Evolutionary conservation across 2,329 filamentous ascomycete species (phyloP), one percentile per base, ranked within the genome.

Genomic region (Rachicladosporium sp.): DNA sequence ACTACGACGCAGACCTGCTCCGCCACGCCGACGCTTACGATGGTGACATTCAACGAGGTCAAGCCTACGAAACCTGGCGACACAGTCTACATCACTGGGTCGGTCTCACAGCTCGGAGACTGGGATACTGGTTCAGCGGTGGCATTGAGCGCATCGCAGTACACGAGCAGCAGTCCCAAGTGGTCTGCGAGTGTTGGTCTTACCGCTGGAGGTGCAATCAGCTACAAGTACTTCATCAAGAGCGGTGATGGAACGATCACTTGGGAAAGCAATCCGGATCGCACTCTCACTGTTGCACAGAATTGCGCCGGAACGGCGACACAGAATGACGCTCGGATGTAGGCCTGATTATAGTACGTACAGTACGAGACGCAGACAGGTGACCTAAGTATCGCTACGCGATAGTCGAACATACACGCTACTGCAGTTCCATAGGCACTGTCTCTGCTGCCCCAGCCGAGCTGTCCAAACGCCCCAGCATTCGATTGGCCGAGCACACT

Each of bases 151-250:
- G 71, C 78, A 1, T 61, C 60, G 10, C 50, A 63, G 8, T 84
- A 83, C 53, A 78, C 74, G 0, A 47, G 62, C 1, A 58, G 53
- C 15, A 73, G 79, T 47, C 74, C 71, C 0, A 47, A 80, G 4
- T 85, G 80, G 80, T 66, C 60, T 34, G 66, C 57, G 0, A 69
- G 69, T 0, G 50, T 82, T 21, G 61, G 60, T 0, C 56, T 85
- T 6, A 58, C 64, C 1, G 66, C 73, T 0, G 78, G 77, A 2
- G 63, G 65, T 34, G 57, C 57, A 1, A 61, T 84, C 29, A 51
- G 75, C 60, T 84, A 84, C 58, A 83, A 83, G 63, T 85, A 74
- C 52, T 69, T 83, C 48, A 70, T 73, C 35, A 68, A 78, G 31
- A 64, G 66, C 42, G 49, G 56, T 1, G 66, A 70, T 47, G 72